A percentile compares a stretch with the other conserved stretches of the same genome.
These are phyloP conservation scores for Aristolochia fimbriata DNA, from an alignment of 164 flowering plant species.

Conservation along the genomic window DNA sequence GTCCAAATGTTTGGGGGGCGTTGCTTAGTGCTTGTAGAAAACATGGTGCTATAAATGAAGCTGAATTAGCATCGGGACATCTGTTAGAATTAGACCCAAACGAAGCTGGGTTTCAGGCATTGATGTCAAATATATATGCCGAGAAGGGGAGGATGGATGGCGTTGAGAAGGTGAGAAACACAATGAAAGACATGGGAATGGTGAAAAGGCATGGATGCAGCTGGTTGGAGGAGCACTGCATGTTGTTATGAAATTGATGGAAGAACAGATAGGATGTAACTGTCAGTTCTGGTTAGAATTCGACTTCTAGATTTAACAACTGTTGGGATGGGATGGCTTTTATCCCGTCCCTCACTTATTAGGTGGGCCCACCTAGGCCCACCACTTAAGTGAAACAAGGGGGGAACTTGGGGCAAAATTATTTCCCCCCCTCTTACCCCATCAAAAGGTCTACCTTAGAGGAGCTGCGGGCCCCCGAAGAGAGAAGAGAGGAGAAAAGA, in stretches of 20 bases:
- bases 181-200: constrained; percentile 11
- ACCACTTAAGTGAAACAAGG: too few species aligned
- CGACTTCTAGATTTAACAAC: too few species aligned
- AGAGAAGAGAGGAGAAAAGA: too few species aligned
- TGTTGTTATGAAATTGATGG: neutral
- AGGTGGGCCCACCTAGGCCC: too few species aligned
- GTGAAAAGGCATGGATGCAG: constrained; percentile 15
- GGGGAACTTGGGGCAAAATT: too few species aligned
- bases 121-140: constrained; percentile 19
- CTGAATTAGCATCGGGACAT: constrained; percentile 10
- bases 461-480: too few species aligned
- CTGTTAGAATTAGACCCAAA: constrained; percentile 13
- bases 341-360: too few species aligned
- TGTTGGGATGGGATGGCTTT: too few species aligned
- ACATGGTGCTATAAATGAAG: constrained; percentile 16
- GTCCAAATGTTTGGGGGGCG: constrained; percentile 22
- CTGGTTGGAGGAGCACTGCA: constrained; percentile 16
- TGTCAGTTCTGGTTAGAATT: too few species aligned
- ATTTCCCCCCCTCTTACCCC: too few species aligned
- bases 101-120: constrained; percentile 15
- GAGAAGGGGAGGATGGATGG: constrained; percentile 13
- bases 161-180: constrained; percentile 12
- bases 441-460: too few species aligned
- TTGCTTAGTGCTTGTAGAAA: constrained; percentile 22
- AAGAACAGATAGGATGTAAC: too few species aligned